Evolutionary conservation across 441 rosid genomes (phyloP), one percentile per base, ranked within the genome.

Genomic region (Flueggea neowawraea): DNA sequence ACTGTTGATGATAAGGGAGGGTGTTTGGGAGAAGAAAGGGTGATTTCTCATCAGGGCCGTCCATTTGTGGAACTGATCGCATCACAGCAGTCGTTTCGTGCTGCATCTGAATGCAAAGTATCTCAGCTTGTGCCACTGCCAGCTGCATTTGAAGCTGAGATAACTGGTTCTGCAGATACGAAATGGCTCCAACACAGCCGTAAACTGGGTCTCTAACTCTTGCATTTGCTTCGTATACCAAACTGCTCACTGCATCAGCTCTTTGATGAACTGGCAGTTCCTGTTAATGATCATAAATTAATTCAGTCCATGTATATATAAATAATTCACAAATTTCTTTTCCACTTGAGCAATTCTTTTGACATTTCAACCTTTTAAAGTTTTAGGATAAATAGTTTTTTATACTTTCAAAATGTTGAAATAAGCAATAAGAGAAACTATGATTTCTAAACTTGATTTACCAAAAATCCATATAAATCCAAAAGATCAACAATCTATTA

Each of bases 141-240:
- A 94, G 90, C 74, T 94, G 94, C 90, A 91, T 88, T 77, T 91
- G 91, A 59, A 94, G 77, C 75, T 91, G 88, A 6, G 96, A 85
- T 2, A 94, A 95, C 70, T 94, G 97, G 54, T 85, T 84, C 70
- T 94, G 95, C 48, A 94, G 82, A 72, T 78, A 87, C 0, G 96
- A 87, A 61, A 93, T 90, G 59, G 95, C 95, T 47, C 98, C 98
- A 6, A 80, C 95, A 53, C 98, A 93, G 2, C 98, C 98, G 22
- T 94, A 90, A 0, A 94, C 96, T 0, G 98, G 98, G 78, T 94
- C 97, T 71, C 96, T 75, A 45, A 85, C 88, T 64, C 98, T 73
- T 13, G 98, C 97, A 58, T 84, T 88, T 43, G 98, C 97, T 74
- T 94, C 98, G 47, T 85, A 90, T 47, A 90, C 96, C 64, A 94